Percentiles rank a stretch among this genome's conserved stretches.
phyloP scores from a whole-genome alignment of 2,329 filamentous ascomycete species.

The Elsinoe necatrix region DNA sequence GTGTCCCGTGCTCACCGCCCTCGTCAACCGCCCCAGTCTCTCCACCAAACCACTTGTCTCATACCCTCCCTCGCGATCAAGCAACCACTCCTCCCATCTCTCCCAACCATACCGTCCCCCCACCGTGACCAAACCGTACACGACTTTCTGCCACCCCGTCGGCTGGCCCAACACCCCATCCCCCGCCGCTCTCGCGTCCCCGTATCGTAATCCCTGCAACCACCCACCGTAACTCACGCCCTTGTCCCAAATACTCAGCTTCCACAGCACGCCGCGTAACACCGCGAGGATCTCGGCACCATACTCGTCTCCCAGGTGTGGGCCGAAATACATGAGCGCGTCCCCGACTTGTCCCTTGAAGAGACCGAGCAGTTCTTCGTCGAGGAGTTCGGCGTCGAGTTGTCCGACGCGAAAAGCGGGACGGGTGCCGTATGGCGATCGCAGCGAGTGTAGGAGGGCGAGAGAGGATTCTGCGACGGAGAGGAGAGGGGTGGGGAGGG shows the following conservation, averaged over 20 bases:
- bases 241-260: conserved; percentile 93
- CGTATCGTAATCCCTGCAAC: conserved; percentile 83
- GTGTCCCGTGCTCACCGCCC: conserved; percentile 61
- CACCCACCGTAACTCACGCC: conserved; percentile 90
- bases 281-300: conserved; percentile 72
- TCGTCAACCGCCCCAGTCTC: conserved; percentile 60
- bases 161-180: conserved; percentile 47
- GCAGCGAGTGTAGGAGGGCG: conserved; percentile 40
- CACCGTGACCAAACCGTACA: conserved; percentile 80
- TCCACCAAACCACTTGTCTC: conserved; percentile 47
- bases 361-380: conserved; percentile 83
- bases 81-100: conserved; percentile 81
- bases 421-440: conserved; percentile 66
- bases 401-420: conserved; percentile 91
- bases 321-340: conserved; percentile 76
- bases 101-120: conserved; percentile 84
- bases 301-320: conserved; percentile 76
- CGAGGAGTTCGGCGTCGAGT: conserved; percentile 88
- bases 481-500: conserved; percentile 50
- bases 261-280: conserved; percentile 76
- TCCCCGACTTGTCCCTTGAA: conserved; percentile 80
- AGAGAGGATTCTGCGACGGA: conserved; percentile 27
- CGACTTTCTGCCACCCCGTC: conserved; percentile 69
- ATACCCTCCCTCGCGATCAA: conserved; percentile 68
- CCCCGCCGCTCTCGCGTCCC: conserved; percentile 54